A percentile compares a stretch with the other conserved stretches of the same genome.
Conservation (phyloP, 805 yeast genomes). For the Candida adriatica region DNA sequence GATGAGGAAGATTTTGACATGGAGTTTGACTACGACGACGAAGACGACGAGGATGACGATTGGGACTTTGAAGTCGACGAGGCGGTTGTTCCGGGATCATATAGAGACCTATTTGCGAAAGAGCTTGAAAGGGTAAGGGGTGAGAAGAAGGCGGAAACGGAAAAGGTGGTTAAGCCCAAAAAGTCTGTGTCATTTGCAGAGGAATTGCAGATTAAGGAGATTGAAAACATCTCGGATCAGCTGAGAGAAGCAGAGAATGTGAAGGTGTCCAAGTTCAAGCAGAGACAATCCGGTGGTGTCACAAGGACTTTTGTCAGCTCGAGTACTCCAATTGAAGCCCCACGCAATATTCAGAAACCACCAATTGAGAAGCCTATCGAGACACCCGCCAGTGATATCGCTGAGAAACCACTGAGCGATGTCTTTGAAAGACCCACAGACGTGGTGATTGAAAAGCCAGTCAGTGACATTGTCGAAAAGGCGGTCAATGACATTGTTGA, state of each 20-base stretch:
- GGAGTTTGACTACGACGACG: conserved; percentile 22
- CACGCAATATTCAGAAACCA: not conserved
- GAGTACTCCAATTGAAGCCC: no score
- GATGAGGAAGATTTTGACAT: conserved; percentile 31
- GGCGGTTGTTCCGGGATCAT: conserved; percentile 17
- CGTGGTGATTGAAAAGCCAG: conserved; percentile 23
- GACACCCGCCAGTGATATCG: conserved; percentile 2
- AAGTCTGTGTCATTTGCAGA: conserved; percentile 50
- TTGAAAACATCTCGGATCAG: conserved; percentile 49
- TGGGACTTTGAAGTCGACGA: conserved; percentile 12
- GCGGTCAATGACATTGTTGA: not conserved
- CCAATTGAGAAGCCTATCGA: not conserved
- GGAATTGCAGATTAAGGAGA: conserved; percentile 48
- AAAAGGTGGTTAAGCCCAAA: conserved; percentile 18
- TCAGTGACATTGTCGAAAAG: not conserved
- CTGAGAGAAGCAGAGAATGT: conserved; percentile 26
- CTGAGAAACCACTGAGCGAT: conserved; percentile 2
- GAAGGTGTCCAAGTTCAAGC: conserved; percentile 20
- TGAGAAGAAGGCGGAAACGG: conserved; percentile 7
- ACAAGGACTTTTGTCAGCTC: no score
- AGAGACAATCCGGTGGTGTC: conserved; percentile 3
- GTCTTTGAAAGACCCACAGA: not conserved
- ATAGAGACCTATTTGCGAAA: conserved; percentile 15
- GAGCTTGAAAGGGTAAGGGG: conserved; percentile 19
- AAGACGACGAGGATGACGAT: conserved; percentile 22